phyloP scores from a whole-genome alignment of 306 rosid genomes.

The Castanospermum australe region DNA sequence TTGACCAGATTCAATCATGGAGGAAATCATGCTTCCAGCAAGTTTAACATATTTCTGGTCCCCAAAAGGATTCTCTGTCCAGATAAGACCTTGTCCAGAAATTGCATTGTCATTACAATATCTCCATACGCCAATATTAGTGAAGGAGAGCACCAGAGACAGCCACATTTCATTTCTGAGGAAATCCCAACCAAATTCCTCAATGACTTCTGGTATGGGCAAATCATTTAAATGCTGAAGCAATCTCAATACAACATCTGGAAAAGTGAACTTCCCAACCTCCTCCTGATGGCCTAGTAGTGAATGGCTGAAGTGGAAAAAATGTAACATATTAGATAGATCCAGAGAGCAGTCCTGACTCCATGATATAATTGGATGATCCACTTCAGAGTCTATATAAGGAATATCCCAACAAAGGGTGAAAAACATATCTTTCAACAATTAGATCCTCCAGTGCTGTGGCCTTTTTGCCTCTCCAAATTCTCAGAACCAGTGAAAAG shows the following conservation, averaged over 20 bases:
- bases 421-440: slow-evolving; percentile 88
- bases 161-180: slow-evolving; percentile 79
- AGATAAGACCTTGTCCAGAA: slow-evolving; percentile 48
- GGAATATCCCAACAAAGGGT: slow-evolving; percentile 93
- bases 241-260: slow-evolving; percentile 53
- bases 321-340: slow-evolving; percentile 56
- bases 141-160: slow-evolving; percentile 57
- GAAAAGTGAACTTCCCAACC: slow-evolving; percentile 25
- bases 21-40: slow-evolving; percentile 67
- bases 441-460: slow-evolving; percentile 72
- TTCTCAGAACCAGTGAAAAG: slow-evolving; percentile 59
- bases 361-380: slow-evolving; percentile 45
- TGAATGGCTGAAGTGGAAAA: slow-evolving; percentile 78
- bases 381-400: slow-evolving; percentile 37
- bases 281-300: slow-evolving; percentile 46
- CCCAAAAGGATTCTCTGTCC: slow-evolving; percentile 40
- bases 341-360: slow-evolving; percentile 51
- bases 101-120: slow-evolving; percentile 49
- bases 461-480: slow-evolving; percentile 77
- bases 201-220: slow-evolving; percentile 42
- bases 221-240: slow-evolving; percentile 58
- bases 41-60: slow-evolving; percentile 50
- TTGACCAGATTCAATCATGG: slow-evolving; percentile 60
- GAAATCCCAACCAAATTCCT: slow-evolving; percentile 80
- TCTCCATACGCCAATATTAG: slow-evolving; percentile 61